phyloP scores from a whole-genome alignment of 768 basidiomycete species.

The Tulasnella sp. region DNA sequence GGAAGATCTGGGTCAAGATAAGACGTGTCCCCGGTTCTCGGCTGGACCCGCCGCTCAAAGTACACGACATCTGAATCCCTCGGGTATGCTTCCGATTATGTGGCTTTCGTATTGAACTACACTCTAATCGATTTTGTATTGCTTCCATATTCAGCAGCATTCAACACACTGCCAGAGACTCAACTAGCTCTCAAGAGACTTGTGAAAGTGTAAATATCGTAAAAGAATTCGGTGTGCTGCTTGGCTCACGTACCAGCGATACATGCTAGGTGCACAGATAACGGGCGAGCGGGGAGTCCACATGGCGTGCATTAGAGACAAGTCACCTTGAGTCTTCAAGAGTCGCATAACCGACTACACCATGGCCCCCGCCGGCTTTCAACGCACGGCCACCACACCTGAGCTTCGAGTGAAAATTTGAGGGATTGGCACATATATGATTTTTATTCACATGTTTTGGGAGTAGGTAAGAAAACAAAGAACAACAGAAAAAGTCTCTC shows the following conservation, averaged over 20 bases:
- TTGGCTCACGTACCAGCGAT: not conserved
- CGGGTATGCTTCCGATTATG: not conserved
- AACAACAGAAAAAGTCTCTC: not conserved
- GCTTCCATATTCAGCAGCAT: not conserved
- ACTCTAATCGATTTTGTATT: not conserved
- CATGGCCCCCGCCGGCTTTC: not conserved
- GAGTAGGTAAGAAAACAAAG: not conserved
- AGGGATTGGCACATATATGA: not conserved
- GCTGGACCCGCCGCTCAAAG: too few species aligned
- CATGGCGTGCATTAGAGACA: not conserved
- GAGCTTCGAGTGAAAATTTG: not conserved
- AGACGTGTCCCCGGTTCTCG: not conserved
- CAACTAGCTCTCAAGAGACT: not conserved
- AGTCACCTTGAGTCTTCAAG: not conserved
- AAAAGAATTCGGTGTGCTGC: not conserved
- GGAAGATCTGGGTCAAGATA: not conserved
- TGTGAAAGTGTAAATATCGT: not conserved
- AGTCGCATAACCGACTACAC: not conserved
- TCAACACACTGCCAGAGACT: not conserved
- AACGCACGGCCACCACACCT: not conserved
- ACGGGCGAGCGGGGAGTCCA: not conserved
- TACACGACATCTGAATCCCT: not conserved
- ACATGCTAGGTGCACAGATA: not conserved
- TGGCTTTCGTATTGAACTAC: not conserved
- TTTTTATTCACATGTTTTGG: conserved; percentile 8